Percentiles rank a stretch among this genome's conserved stretches.
Conservation (phyloP, 495 filamentous ascomycete genomes). For the Lophiotrema nucula region DNA sequence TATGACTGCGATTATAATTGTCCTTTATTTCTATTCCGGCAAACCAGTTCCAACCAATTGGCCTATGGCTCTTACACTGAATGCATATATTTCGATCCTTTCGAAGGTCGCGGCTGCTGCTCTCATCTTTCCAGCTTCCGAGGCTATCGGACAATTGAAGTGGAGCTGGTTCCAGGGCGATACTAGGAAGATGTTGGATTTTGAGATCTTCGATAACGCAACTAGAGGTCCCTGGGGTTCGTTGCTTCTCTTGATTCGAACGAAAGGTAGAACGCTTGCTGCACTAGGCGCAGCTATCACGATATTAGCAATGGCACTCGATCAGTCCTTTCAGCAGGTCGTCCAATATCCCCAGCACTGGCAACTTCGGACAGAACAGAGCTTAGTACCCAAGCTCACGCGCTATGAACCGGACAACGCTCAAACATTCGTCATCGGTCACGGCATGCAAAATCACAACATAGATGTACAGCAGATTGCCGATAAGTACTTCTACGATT, state of each 20-base stretch:
- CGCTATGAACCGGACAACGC: conserved; percentile 11
- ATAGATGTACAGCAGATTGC: no score
- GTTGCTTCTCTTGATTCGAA: conserved; percentile 12
- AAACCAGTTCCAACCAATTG: background rate
- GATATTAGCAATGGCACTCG: conserved; percentile 22
- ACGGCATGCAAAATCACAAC: no score
- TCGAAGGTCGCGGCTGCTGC: conserved; percentile 6
- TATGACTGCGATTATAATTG: background rate
- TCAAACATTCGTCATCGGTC: no score
- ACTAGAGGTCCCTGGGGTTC: conserved; percentile 18
- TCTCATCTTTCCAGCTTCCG: conserved; percentile 12
- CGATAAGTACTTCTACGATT: conserved; percentile 8
- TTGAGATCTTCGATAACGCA: conserved; percentile 15
- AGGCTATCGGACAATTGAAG: conserved; percentile 25
- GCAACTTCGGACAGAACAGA: conserved; percentile 1
- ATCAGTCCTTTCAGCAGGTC: conserved; percentile 33
- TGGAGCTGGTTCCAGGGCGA: conserved; percentile 26
- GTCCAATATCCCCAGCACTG: conserved; percentile 22
- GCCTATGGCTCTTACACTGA: background rate
- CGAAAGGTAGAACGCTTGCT: conserved; percentile 20
- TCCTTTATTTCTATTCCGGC: background rate
- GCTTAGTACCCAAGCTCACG: conserved; percentile 3
- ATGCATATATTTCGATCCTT: conserved; percentile 3
- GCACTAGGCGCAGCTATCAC: conserved; percentile 20
- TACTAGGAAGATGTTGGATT: conserved; percentile 16